Percentiles rank a stretch among this genome's conserved stretches.
phyloP scores from a whole-genome alignment of 768 basidiomycete species.

The Paxillus involutus region DNA sequence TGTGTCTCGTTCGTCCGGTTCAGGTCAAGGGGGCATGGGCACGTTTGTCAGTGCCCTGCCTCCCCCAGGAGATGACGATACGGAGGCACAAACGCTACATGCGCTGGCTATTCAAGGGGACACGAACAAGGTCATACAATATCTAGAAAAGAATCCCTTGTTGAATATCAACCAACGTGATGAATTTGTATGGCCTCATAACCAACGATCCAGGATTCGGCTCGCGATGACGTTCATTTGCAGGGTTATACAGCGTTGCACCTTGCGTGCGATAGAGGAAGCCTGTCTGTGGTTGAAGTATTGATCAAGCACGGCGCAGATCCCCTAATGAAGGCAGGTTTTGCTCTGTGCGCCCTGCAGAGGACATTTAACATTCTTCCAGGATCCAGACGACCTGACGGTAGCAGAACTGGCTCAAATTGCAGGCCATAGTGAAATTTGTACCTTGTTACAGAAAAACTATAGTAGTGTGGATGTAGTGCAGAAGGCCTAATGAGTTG shows the following conservation, averaged over 20 bases:
- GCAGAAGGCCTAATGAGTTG: neutral
- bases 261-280: conserved; percentile 83
- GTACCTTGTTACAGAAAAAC: conserved; percentile 24
- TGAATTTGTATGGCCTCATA: conserved; percentile 61
- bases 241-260: conserved; percentile 91
- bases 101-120: conserved; percentile 63
- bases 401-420: conserved; percentile 59
- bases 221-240: conserved; percentile 4
- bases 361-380: conserved; percentile 7
- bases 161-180: conserved; percentile 61
- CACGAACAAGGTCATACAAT: conserved; percentile 39
- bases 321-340: conserved; percentile 55
- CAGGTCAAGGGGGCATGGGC: conserved; percentile 47
- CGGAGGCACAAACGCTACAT: conserved; percentile 51
- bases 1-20: conserved; percentile 20
- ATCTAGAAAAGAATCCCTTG: conserved; percentile 42
- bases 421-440: conserved; percentile 57
- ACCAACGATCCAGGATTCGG: neutral
- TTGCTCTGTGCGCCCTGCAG: neutral
- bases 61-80: conserved; percentile 37
- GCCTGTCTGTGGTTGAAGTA: conserved; percentile 51
- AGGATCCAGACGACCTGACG: conserved; percentile 71
- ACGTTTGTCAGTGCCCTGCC: conserved; percentile 61
- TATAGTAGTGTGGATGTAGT: conserved; percentile 14
- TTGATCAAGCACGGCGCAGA: conserved; percentile 70